These are phyloP conservation scores for Guyanaporus albipodus DNA, from an alignment of 768 basidiomycete genomes.

Conservation along the genomic window DNA sequence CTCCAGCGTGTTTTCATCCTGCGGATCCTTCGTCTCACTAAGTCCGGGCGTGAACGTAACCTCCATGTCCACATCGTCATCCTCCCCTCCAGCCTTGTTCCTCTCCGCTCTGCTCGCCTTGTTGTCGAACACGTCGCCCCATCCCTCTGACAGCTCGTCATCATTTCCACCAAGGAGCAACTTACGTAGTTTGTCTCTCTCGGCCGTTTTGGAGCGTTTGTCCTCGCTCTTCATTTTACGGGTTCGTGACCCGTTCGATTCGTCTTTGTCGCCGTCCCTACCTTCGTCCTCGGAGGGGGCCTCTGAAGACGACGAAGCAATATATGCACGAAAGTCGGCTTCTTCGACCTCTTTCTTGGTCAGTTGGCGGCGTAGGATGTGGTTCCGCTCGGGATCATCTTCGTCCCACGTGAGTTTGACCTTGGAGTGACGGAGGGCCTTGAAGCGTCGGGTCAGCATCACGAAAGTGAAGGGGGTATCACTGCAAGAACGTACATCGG, in stretches of 20 bases:
- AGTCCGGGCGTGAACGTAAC: slow-evolving; percentile 92
- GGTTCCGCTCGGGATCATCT: slow-evolving; percentile 85
- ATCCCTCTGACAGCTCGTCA: slow-evolving; percentile 78
- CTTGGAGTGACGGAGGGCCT: slow-evolving; percentile 97
- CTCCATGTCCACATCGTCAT: slow-evolving; percentile 76
- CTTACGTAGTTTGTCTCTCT: slow-evolving; percentile 70
- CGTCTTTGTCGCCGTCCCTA: neutral
- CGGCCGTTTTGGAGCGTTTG: slow-evolving; percentile 36
- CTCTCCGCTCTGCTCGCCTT: slow-evolving; percentile 6
- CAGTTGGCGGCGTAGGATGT: slow-evolving; percentile 72
- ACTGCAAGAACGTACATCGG: slow-evolving; percentile 60
- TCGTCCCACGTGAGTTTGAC: slow-evolving; percentile 99
- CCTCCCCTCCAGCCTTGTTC: slow-evolving; percentile 22
- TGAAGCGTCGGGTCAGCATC: neutral
- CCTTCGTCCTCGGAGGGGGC: slow-evolving; percentile 39
- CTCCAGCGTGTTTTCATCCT: slow-evolving; percentile 86
- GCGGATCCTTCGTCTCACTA: slow-evolving; percentile 46
- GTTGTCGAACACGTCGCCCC: slow-evolving; percentile 48
- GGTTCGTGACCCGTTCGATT: slow-evolving; percentile 1
- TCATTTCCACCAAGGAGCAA: slow-evolving; percentile 66
- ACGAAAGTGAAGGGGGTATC: neutral
- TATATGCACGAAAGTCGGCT: slow-evolving; percentile 78
- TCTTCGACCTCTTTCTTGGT: slow-evolving; percentile 87
- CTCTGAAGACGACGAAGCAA: slow-evolving; percentile 64
- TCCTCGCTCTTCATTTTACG: slow-evolving; percentile 12